Percentiles rank a stretch among this genome's conserved stretches.
Evolutionary conservation across 1,284 basidiomycete species (phyloP).

Genomic region (Anthracocystis panici-leucophaei): DNA sequence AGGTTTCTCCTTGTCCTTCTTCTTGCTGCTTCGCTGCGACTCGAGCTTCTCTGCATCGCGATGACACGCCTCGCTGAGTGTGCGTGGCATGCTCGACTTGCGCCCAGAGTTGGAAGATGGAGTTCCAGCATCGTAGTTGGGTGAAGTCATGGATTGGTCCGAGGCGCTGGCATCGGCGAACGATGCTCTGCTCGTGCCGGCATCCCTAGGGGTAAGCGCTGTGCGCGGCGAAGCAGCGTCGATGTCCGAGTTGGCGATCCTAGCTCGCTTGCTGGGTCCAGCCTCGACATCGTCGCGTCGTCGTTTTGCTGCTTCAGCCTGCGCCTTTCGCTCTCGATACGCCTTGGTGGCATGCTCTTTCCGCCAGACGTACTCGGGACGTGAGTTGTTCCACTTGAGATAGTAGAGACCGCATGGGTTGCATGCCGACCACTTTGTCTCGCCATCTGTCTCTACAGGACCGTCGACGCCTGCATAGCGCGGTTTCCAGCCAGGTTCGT

Average conservation of each 20-base stretch:
- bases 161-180: conserved; percentile 9
- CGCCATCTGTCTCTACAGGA: conserved; percentile 45
- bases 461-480: conserved; percentile 21
- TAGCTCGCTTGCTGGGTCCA: conserved; percentile 26
- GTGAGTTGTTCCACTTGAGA: conserved; percentile 57
- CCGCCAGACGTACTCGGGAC: conserved; percentile 57
- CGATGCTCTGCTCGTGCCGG: conserved; percentile 3
- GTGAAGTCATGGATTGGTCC: conserved; percentile 26
- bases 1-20: conserved; percentile 36
- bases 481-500: conserved; percentile 22
- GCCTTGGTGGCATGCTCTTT: conserved; percentile 45
- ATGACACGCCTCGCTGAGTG: conserved; percentile 50
- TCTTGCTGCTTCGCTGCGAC: conserved; percentile 34
- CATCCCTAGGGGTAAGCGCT: conserved; percentile 19
- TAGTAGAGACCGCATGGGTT: conserved; percentile 67
- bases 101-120: conserved; percentile 22
- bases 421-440: conserved; percentile 61
- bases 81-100: conserved; percentile 47
- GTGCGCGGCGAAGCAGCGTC: conserved; percentile 33
- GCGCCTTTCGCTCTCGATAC: conserved; percentile 32
- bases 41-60: conserved; percentile 49
- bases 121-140: conserved; percentile 29
- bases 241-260: conserved; percentile 21
- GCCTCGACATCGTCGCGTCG: conserved; percentile 14
- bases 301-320: conserved; percentile 33